Base-by-base conservation (phyloP, 148 eudicot species). In the Fagopyrum homotropicum region DNA sequence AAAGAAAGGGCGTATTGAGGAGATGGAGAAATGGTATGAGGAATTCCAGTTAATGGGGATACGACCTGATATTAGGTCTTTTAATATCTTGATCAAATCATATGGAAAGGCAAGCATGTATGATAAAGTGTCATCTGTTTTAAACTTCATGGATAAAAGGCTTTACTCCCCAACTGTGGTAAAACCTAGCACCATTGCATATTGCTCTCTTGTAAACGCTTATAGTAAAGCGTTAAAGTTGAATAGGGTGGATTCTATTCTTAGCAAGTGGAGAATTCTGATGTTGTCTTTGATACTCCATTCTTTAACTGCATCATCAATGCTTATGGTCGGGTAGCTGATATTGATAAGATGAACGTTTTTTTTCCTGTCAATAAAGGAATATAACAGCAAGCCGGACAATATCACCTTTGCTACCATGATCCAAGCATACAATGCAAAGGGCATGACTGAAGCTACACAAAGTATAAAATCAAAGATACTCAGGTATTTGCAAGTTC, bases 1-100 rank as follows among this genome's bases (percentile, higher is more conserved):
- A 14, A 83, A 83, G 51, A 75, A 63, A 69, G 86, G 97, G 47
- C 73, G 79, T 77, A 87, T 91, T 59, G 78, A 87, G 43, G 77
- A 90, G 72, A 94, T 94, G 98, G 97, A 94, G 79, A 93, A 77
- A 69, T 90, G 92, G 88, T 94, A 85, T 76, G 90, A 91, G 59
- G 96, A 94, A 74, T 94, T 91, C 84, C 96, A 85, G 81, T 50
- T 83, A 52, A 91, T 94, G 96, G 93, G 97, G 77, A 79, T 94
- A 74, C 79, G 52, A 48, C 96, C 97, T 6, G 91, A 91, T 76
- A 82, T 90, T 69, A 82, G 87, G 83, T 90, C 96, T 29, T 91
- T 87, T 55, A 94, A 94, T 77, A 89, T 94, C 46, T 83, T 94
- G 75, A 87, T 94, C 71, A 84, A 81, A 80, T 91, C 98, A 73